A percentile compares a stretch with the other conserved stretches of the same genome.
These are phyloP conservation scores for Aspergillus bombycis DNA, from an alignment of 2,329 filamentous ascomycete genomes.

Conservation along the genomic window DNA sequence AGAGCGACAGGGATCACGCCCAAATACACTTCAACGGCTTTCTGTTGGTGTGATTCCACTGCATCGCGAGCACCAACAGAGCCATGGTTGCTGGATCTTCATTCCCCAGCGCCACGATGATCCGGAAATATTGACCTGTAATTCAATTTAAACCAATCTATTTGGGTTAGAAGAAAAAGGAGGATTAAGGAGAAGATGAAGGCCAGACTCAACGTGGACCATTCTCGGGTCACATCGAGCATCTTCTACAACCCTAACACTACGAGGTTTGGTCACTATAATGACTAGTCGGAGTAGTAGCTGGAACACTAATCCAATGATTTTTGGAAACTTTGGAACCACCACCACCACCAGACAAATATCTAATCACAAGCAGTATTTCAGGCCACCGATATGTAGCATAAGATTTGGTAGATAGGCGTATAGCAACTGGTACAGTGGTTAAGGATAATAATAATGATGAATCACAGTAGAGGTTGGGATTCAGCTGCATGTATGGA, in stretches of 20 bases:
- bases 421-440: not conserved
- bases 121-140: conserved; percentile 8
- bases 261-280: not conserved
- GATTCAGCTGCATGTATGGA: conserved; percentile 1
- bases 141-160: not conserved
- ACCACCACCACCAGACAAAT: conserved; percentile 1
- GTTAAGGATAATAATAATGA: conserved; percentile 5
- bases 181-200: conserved; percentile 3
- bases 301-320: not conserved
- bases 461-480: conserved; percentile 2
- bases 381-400: not conserved
- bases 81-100: conserved; percentile 10
- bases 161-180: not conserved
- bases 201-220: not conserved
- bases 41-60: conserved; percentile 17
- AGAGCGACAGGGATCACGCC: not conserved
- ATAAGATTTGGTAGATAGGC: not conserved
- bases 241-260: not conserved
- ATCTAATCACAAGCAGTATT: not conserved
- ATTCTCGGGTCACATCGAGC: not conserved
- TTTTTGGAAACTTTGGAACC: not conserved
- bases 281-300: not conserved
- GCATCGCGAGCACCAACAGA: not conserved
- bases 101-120: conserved; percentile 12
- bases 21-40: conserved; percentile 24